phyloP scores from a whole-genome alignment of 2,329 filamentous ascomycete genomes.

The Pseudogymnoascus sp. region DNA sequence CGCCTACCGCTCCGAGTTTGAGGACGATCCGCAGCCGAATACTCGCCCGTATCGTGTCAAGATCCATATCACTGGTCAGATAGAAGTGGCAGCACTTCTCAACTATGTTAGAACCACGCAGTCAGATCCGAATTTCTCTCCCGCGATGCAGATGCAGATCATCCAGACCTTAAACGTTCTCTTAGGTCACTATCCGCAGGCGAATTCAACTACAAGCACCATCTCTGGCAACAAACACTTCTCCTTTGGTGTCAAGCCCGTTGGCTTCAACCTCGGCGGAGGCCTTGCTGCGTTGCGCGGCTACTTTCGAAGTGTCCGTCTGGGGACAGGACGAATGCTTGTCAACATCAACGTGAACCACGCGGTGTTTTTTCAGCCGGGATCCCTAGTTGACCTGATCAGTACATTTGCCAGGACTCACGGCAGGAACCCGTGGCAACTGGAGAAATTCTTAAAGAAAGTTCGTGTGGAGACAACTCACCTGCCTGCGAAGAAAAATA shows the following conservation, averaged over 20 bases:
- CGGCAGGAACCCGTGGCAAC: constrained; percentile 14
- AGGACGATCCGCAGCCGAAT: constrained; percentile 14
- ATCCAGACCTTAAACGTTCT: constrained; percentile 52
- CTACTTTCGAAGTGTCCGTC: constrained; percentile 54
- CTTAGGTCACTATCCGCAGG: constrained; percentile 41
- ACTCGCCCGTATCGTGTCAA: constrained; percentile 14
- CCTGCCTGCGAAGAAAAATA: constrained; percentile 28
- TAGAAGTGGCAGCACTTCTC: constrained; percentile 14
- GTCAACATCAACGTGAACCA: constrained; percentile 57
- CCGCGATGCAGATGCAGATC: constrained; percentile 36
- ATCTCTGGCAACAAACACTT: constrained; percentile 15
- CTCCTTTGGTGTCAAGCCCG: neutral
- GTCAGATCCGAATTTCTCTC: constrained; percentile 6
- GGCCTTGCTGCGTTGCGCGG: constrained; percentile 52
- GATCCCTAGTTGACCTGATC: constrained; percentile 34
- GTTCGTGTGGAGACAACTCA: constrained; percentile 37
- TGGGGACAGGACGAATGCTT: constrained; percentile 48
- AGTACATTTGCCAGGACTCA: constrained; percentile 22
- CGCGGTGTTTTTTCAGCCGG: constrained; percentile 48
- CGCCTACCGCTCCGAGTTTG: constrained; percentile 13
- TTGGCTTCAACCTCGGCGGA: constrained; percentile 39
- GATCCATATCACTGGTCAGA: constrained; percentile 17
- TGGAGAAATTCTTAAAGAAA: constrained; percentile 29
- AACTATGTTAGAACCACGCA: constrained; percentile 11
- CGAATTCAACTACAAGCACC: constrained; percentile 28